Conservation (phyloP, 176 grass and related monocot genomes). For the Oryza glumipatula region DNA sequence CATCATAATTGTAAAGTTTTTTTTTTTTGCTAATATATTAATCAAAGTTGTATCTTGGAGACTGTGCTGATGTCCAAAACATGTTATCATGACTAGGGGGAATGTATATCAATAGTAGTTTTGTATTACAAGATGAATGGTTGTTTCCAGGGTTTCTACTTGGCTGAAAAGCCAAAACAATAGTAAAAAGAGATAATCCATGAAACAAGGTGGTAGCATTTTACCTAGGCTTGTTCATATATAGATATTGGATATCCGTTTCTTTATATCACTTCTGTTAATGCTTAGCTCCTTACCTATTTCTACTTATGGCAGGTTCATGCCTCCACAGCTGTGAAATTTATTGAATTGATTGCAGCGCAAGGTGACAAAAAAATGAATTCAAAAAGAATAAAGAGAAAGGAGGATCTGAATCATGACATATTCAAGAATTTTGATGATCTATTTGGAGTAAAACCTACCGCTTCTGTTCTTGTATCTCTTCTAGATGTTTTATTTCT, state of each 20-base stretch:
- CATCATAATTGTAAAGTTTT: not conserved
- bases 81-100: not conserved
- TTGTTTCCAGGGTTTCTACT: constrained; percentile 7
- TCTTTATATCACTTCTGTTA: not conserved
- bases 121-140: constrained; percentile 1
- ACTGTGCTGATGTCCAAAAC: not conserved
- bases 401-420: constrained; percentile 42
- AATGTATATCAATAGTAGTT: not conserved
- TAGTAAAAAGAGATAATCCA: not conserved
- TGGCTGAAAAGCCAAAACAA: not conserved
- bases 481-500: constrained; percentile 83
- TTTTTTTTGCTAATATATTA: not conserved
- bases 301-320: constrained; percentile 66
- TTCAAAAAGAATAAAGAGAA: constrained; percentile 67
- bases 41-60: not conserved
- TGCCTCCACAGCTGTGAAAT: constrained; percentile 55
- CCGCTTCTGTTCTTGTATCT: constrained; percentile 60
- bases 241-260: not conserved
- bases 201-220: not conserved
- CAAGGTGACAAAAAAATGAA: constrained; percentile 37
- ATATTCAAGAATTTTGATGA: constrained; percentile 42
- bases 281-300: constrained; percentile 26
- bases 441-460: constrained; percentile 61
- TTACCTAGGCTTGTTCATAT: not conserved
- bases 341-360: constrained; percentile 67